Evolutionary conservation across 228 moss, liverwort and hornwort genomes (phyloP).

Genomic region (Sphagnum fallax): DNA sequence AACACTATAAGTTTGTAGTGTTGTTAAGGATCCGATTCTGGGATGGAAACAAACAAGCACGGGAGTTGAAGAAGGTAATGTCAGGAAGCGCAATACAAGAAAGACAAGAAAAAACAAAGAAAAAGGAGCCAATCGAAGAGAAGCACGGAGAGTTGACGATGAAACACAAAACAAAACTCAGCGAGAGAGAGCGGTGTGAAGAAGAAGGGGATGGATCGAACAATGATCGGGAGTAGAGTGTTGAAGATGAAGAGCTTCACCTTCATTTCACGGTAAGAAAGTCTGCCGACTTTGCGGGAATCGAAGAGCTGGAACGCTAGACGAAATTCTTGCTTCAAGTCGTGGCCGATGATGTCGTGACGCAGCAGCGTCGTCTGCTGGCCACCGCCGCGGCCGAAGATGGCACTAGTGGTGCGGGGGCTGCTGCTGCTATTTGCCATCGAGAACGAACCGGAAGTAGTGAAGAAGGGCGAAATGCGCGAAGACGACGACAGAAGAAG

Average conservation of each 20-base stretch:
- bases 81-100: too few relatives aligned
- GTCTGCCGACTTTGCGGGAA: constrained; percentile 38
- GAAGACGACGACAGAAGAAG: constrained; percentile 10
- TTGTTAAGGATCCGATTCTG: too few relatives aligned
- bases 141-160: too few relatives aligned
- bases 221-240: not conserved
- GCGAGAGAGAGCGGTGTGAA: too few relatives aligned
- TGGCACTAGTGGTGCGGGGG: constrained; percentile 2
- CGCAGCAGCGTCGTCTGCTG: constrained; percentile 29
- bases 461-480: constrained; percentile 11
- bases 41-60: too few relatives aligned
- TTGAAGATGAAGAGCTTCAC: constrained; percentile 11
- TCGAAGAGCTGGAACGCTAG: constrained; percentile 56
- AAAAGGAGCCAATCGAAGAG: too few relatives aligned
- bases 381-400: not conserved
- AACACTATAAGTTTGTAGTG: too few relatives aligned
- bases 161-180: too few relatives aligned
- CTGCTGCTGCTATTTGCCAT: not conserved
- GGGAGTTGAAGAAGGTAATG: too few relatives aligned
- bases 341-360: constrained; percentile 32
- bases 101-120: too few relatives aligned
- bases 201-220: too few relatives aligned
- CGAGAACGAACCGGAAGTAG: constrained; percentile 2
- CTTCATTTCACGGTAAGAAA: constrained; percentile 53
- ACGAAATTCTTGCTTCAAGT: constrained; percentile 46